Base-by-base conservation (phyloP, 371 early-diverging fungal genomes). In the Mucor circinelloides region DNA sequence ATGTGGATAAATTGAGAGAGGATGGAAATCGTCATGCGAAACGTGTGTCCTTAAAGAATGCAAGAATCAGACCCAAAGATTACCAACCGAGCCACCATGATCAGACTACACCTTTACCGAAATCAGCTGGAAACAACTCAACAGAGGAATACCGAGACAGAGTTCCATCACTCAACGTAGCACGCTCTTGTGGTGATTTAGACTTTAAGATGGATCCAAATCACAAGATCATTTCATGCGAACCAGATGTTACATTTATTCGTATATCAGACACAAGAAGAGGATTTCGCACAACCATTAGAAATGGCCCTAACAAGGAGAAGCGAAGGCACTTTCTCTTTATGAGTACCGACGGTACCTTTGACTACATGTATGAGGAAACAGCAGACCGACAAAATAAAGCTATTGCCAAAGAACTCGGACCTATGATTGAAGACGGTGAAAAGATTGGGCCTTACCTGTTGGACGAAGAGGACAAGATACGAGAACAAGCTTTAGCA, bases 121-220 rank as follows among this genome's bases (percentile, higher is more conserved):
- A 40, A 40, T 23, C 30, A 23, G 50, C 21, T 32, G 31, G 32
- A 23, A 38, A 19, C 31, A 42, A 19, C n/a, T 38, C 54, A 59
- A 38, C 57, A 82, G 73, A 70, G 40, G 57, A 74, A 67, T 40
- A 74, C 72, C 56, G 76, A 32, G 85, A 82, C 7, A 78, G 80
- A 23, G 65, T 79, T 10, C 87, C 85, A 8, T 87, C 88, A 2
- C 72, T 89, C 6, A 87, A 89, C 57, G 81, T 89, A 0, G 89
- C 87, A 6, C 85, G 87, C 2, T 87, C 87, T 4, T 85, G 86
- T 63, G 89, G 89, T 40, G 89, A 89, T 74, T 73, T 89, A 48
- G 83, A 87, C 55, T 89, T 88, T 66, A 89, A 89, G 56, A 77
- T 89, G 75, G 81, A 87, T 59, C 80, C 82, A 1, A 69, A 72